Base-by-base conservation (phyloP, 2,329 filamentous ascomycete species). In the Apiospora arundinis region DNA sequence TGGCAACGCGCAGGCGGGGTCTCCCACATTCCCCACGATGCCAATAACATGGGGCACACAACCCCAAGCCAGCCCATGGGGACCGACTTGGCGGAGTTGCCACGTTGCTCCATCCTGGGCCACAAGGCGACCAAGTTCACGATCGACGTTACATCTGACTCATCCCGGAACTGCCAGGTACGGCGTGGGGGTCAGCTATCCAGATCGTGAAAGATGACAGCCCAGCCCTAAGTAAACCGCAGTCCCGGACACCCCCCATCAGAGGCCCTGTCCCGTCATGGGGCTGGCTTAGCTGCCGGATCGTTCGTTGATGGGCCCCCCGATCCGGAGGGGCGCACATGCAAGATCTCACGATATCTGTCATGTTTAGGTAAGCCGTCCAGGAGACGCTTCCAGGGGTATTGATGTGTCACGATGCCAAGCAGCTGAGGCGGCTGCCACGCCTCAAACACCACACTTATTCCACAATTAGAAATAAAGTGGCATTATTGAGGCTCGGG, bases 91-190 rank as follows among this genome's bases (percentile, higher is more conserved):
- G 18, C 4, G 7, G 18, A 9, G 45, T 7, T 48, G 45, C 21
- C 32, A 14, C n/a, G 28, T 16, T 37, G 28, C 52, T 11, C 52
- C 28, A 11, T 37, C 28, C 18, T 4, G 52, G 52, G 28, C 28
- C 28, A 37, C 18, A 18, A 63, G 56, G 9, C 32, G 37, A 14
- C 56, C 56, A 63, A 63, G 32, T 63, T n/a, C 56, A 63, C 32
- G 56, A 63, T 63, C 56, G 32, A 63, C 28, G 56, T 40, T 23
- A 12, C 56, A 63, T 63, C 32, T 40, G 56, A 63, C 56, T 40
- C 56, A 40, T 23, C 56, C 8, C 18, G 21, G 11, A 1, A 28
- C 9, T n/a, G 56, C 32, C 21, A 63, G 56, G 56, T 40, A 63
- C 56, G 56, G 56, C 56, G 56, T 63, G 56, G 56, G 56, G 56